Evolutionary conservation across 176 grass and related monocot genomes (phyloP), one percentile per base, ranked within the genome.

Genomic region (Triticum turgidum): DNA sequence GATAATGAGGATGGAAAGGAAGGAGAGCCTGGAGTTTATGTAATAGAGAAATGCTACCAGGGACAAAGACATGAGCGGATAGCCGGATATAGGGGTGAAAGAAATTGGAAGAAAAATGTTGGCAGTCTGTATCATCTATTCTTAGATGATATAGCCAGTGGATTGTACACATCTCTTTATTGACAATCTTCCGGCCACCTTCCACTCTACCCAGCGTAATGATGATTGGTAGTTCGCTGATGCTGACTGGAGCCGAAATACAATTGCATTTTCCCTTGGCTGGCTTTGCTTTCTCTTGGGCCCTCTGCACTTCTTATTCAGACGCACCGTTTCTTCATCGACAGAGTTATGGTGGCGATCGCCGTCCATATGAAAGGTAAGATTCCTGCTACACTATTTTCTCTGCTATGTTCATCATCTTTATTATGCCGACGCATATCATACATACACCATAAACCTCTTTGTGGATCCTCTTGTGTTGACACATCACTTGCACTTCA

Each of bases 221-320:
- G 35, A 80, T 84, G 81, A 76, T 83, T 68, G 66, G 35, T n/a
- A 80, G 61, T 87, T 72, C 25, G 79, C 30, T 77, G 77, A 47
- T 88, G 72, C 33, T 84, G 67, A 84, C 69, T 69, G 37, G 29
- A 80, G 54, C 52, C 27, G 8, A 82, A 76, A 76, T 85, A 73
- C 78, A 78, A 82, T 73, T 81, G 69, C 18, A 32, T 71, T 85
- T 85, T 88, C 22, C 66, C 52, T 82, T 78, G 33, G n/a, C 15
- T 78, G 33, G n/a, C 15, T 71, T 81, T 30, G 29, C 42, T 21
- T 73, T 72, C 34, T 24, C 39, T 30, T 63, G 30, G 39, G 76
- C 25, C 78, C 62, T 76, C 47, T 34, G 8, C 29, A 70, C 77
- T 58, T 72, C 83, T 77, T 54, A 65, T 71, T 85, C 64, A 56